These are phyloP conservation scores for Teratosphaeria gauchensis DNA, from an alignment of 2,329 filamentous ascomycete genomes.

Conservation along the genomic window DNA sequence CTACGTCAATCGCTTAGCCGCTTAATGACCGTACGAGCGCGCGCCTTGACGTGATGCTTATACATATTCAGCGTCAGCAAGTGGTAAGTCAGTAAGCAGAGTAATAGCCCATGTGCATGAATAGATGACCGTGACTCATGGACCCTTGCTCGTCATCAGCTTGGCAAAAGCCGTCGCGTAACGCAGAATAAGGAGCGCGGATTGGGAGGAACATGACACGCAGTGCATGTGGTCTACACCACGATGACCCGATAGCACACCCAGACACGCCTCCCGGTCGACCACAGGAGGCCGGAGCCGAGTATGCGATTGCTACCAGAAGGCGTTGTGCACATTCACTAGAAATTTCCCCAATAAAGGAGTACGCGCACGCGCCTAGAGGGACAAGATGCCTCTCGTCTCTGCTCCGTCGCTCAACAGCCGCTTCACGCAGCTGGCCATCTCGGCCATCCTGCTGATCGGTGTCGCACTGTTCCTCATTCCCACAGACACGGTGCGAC, in stretches of 20 bases:
- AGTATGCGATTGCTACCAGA: not conserved
- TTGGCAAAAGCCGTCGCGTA: not conserved
- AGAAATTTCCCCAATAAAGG: no score
- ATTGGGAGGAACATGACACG: no score
- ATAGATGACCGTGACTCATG: not conserved
- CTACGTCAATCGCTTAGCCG: no score
- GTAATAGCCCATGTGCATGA: no score
- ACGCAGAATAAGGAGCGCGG: no score
- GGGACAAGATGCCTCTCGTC: constrained; percentile 10
- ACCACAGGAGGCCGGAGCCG: not conserved
- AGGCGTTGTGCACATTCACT: no score
- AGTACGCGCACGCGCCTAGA: not conserved
- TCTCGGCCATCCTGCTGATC: constrained; percentile 15
- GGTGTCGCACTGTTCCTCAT: constrained; percentile 15
- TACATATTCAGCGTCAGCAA: no score
- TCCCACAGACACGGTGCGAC: constrained; percentile 9
- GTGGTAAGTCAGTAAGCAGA: no score
- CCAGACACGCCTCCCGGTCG: not conserved
- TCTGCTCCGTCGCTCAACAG: constrained; percentile 21
- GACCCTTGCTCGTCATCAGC: not conserved
- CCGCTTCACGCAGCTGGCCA: constrained; percentile 22
- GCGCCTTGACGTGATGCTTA: no score
- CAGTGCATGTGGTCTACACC: no score
- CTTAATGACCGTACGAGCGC: no score
- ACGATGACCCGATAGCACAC: not conserved